A percentile compares a stretch with the other conserved stretches of the same genome.
Evolutionary conservation across 2,329 filamentous ascomycete species (phyloP).

Genomic region (Neopestalotiopsis sp.): DNA sequence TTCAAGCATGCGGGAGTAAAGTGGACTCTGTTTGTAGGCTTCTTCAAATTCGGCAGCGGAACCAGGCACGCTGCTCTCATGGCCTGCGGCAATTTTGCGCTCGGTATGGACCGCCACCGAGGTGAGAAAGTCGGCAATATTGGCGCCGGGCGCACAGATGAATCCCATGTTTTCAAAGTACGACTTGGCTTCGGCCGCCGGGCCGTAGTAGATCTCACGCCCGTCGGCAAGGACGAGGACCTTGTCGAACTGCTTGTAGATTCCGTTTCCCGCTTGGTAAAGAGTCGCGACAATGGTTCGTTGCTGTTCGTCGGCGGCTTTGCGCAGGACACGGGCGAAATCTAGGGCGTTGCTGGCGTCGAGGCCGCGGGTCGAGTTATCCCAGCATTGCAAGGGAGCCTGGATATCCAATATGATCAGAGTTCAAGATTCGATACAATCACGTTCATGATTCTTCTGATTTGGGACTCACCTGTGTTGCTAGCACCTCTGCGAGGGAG

Average conservation of each 20-base stretch:
- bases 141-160: conserved; percentile 53
- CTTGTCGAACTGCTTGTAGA: conserved; percentile 75
- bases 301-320: conserved; percentile 71
- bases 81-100: conserved; percentile 62
- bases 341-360: conserved; percentile 77
- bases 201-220: conserved; percentile 70
- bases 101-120: conserved; percentile 70
- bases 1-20: conserved; percentile 31
- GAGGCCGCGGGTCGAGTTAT: conserved; percentile 75
- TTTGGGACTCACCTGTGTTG: background rate
- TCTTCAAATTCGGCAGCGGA: conserved; percentile 65
- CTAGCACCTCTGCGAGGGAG: conserved; percentile 72
- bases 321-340: conserved; percentile 67
- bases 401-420: conserved; percentile 34
- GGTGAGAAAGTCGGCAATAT: conserved; percentile 73
- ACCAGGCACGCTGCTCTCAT: conserved; percentile 63
- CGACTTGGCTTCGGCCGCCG: conserved; percentile 61
- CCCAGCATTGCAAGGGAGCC: conserved; percentile 71
- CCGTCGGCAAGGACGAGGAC: conserved; percentile 76
- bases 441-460: background rate
- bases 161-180: conserved; percentile 74
- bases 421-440: conserved; percentile 30
- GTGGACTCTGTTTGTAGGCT: conserved; percentile 45
- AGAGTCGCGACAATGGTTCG: conserved; percentile 73
- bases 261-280: conserved; percentile 71